Percentiles rank a stretch among this genome's conserved stretches.
Evolutionary conservation across 140 eudicot species (phyloP).

Genomic region (Ambrosia hybrid): DNA sequence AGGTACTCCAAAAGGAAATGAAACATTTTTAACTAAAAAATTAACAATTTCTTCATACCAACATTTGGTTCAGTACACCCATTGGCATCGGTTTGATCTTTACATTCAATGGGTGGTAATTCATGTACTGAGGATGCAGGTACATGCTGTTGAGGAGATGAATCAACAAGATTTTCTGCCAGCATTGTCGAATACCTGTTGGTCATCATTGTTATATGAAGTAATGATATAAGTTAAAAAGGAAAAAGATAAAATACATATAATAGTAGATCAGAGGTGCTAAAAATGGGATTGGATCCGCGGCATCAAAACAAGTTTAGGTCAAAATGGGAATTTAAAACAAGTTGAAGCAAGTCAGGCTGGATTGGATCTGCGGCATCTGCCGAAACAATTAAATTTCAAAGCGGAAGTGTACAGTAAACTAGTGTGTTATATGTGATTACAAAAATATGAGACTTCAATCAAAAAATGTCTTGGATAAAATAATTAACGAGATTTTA

Average conservation of each 20-base stretch:
- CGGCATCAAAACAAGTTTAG: too few species aligned
- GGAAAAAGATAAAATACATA: not conserved
- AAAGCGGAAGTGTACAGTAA: too few species aligned
- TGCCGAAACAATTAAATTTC: too few species aligned
- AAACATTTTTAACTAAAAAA: not conserved
- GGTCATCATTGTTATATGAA: slow-evolving; percentile 20
- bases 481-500: too few species aligned
- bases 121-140: slow-evolving; percentile 38
- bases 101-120: slow-evolving; percentile 40
- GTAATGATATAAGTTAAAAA: not conserved
- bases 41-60: slow-evolving; percentile 43
- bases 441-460: too few species aligned
- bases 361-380: too few species aligned
- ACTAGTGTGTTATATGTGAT: too few species aligned
- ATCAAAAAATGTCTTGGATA: too few species aligned
- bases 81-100: slow-evolving; percentile 37
- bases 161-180: slow-evolving; percentile 86
- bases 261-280: too few species aligned
- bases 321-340: too few species aligned
- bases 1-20: not conserved
- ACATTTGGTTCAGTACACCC: slow-evolving; percentile 37
- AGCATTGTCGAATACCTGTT: slow-evolving; percentile 96
- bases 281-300: too few species aligned
- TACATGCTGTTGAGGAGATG: slow-evolving; percentile 44
- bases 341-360: too few species aligned